A percentile compares a stretch with the other conserved stretches of the same genome.
These are phyloP conservation scores for Fraxinus latifolia DNA, from an alignment of 305 asterid genomes.

Conservation along the genomic window DNA sequence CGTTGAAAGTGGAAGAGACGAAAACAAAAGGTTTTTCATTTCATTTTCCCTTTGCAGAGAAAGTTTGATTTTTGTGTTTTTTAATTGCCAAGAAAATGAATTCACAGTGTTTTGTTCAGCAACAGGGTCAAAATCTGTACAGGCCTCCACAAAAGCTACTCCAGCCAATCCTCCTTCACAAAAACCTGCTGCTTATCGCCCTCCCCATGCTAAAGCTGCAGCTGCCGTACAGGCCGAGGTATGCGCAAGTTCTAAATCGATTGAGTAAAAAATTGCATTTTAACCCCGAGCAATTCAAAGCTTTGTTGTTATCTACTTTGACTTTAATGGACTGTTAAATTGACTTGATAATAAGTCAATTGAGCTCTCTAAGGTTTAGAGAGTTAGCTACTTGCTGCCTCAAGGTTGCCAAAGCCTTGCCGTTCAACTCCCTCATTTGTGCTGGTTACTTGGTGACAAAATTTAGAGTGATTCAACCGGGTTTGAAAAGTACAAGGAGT, in stretches of 20 bases:
- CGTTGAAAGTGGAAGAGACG: constrained; percentile 61
- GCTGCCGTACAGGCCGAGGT: constrained; percentile 95
- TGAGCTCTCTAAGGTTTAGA: not conserved
- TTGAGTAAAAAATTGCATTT: not conserved
- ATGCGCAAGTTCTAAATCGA: constrained; percentile 13
- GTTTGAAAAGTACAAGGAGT: not conserved
- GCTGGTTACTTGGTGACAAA: not conserved
- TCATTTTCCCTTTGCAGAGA: not conserved
- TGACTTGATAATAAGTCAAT: not conserved
- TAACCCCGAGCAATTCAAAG: not conserved
- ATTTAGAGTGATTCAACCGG: not conserved
- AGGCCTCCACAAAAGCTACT: constrained; percentile 45
- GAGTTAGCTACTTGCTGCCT: not conserved
- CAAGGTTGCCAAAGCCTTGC: not conserved
- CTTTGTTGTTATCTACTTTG: not conserved
- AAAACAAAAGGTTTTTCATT: constrained; percentile 55
- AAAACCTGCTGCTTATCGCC: constrained; percentile 93
- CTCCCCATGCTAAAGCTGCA: constrained; percentile 94
- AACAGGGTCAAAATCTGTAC: constrained; percentile 59
- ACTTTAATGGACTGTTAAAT: not conserved
- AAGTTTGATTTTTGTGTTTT: constrained; percentile 16
- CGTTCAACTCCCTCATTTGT: not conserved
- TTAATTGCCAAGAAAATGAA: constrained; percentile 10
- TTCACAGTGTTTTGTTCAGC: constrained; percentile 40
- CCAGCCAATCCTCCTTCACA: constrained; percentile 53